Evolutionary conservation across 768 basidiomycete species (phyloP).

Genomic region (Suillus subaureus): DNA sequence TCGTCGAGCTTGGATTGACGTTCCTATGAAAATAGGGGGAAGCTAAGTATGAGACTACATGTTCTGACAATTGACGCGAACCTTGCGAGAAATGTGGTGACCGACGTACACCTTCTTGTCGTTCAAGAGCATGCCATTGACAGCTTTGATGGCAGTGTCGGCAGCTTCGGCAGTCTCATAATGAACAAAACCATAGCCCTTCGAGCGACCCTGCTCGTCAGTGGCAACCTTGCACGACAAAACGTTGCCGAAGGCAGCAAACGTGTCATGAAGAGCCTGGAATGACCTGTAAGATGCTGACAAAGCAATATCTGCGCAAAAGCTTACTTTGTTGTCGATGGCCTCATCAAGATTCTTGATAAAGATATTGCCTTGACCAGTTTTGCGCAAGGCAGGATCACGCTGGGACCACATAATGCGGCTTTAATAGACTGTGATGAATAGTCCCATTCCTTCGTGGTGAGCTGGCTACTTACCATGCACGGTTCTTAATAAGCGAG

Average conservation of each 20-base stretch:
- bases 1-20: conserved; percentile 98
- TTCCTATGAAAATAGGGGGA: conserved; percentile 53
- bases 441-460: conserved; percentile 3
- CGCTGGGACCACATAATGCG: conserved; percentile 99
- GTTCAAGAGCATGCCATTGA: conserved; percentile 98
- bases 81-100: conserved; percentile 96
- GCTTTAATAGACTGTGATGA: conserved; percentile 43
- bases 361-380: conserved; percentile 99
- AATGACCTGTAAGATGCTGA: conserved; percentile 3
- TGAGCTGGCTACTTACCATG: conserved; percentile 64
- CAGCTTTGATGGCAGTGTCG: conserved; percentile 94
- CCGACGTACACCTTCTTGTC: conserved; percentile 99
- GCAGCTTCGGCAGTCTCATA: conserved; percentile 98
- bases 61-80: conserved; percentile 29
- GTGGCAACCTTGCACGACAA: conserved; percentile 99
- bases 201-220: conserved; percentile 93
- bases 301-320: background rate
- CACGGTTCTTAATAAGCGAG: conserved; percentile 96
- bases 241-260: conserved; percentile 98
- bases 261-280: conserved; percentile 98
- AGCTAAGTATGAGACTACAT: no score
- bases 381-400: conserved; percentile 98
- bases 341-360: conserved; percentile 98
- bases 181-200: conserved; percentile 98
- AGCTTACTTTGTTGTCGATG: conserved; percentile 92